Conservation (phyloP, 192 early-diverging fungal genomes). For the Bifiguratus adelaidae region DNA sequence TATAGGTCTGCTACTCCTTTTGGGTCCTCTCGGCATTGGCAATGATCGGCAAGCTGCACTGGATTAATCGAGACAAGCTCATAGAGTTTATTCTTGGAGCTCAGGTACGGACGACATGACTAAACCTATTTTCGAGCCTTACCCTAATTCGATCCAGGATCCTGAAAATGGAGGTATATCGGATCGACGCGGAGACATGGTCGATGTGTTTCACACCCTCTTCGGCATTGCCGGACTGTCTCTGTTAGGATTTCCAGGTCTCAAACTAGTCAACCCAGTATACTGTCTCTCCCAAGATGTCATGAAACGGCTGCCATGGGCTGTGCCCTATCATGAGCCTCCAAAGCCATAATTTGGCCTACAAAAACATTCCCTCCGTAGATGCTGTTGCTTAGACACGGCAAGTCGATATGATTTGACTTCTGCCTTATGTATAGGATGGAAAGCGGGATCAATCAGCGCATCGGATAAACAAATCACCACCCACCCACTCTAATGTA, state of each 20-base stretch:
- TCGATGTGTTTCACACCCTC: slow-evolving; percentile 94
- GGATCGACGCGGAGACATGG: slow-evolving; percentile 83
- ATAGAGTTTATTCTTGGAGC: slow-evolving; percentile 68
- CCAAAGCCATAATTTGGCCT: no score
- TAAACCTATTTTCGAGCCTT: neutral
- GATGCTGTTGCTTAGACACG: no score
- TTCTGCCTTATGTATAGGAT: no score
- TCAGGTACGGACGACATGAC: slow-evolving; percentile 37
- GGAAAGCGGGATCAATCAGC: no score
- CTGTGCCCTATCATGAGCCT: slow-evolving; percentile 16
- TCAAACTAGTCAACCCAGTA: slow-evolving; percentile 77
- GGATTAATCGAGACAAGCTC: slow-evolving; percentile 75
- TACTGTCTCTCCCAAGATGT: slow-evolving; percentile 78
- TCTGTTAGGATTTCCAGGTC: slow-evolving; percentile 63
- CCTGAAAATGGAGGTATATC: slow-evolving; percentile 82
- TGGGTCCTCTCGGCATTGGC: slow-evolving; percentile 10
- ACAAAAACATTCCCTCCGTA: no score
- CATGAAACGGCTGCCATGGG: slow-evolving; percentile 40
- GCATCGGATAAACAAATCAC: no score
- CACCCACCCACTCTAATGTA: no score
- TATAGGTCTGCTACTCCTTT: slow-evolving; percentile 11
- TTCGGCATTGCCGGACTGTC: slow-evolving; percentile 92
- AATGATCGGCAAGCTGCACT: slow-evolving; percentile 50
- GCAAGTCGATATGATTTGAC: no score
- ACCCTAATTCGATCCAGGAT: slow-evolving; percentile 35